Evolutionary conservation across 768 basidiomycete genomes (phyloP), one percentile per base, ranked within the genome.

Genomic region (Hemileccinum impolitum): DNA sequence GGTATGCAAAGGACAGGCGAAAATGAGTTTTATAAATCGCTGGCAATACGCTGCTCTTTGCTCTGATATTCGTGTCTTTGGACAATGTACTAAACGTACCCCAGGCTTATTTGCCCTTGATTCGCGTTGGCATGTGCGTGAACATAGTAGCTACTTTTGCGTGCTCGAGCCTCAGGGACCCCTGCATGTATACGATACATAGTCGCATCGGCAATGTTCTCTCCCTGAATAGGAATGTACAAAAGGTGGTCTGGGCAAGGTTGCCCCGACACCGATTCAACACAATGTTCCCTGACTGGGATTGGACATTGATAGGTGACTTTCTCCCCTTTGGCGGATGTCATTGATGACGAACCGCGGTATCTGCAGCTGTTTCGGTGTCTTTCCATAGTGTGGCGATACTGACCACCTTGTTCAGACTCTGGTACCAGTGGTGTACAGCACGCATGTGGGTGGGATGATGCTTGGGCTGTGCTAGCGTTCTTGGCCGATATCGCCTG

Each of bases 361-460:
- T 13, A 12, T 25, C 18, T 18, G 1, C 35, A 62, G 64, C 39
- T 13, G 19, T 53, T 18, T 50, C 58, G 4, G 42, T 17, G 9
- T 53, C 54, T 30, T 56, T 63, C 36, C 64, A 66, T 21, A 11
- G 55, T 5, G 39, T 53, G 13, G 58, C 64, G 5, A 54, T 66
- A 45, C 23, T 53, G n/a, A 48, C 37, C 2, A 62, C 61, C 11
- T 10, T 59, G 26, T 64, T 66, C 36, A 52, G 63, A 34, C 47
- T 61, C 34, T 55, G 52, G 47, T 66, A 57, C 26, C 43, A 51
- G 40, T 61, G 51, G 58, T 37, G 49, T 38, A 56, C 36, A 17
- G 39, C 25, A 6, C 62, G 39, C 6, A 23, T 64, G 42, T 60
- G 61, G n/a, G 62, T 65, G 63, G 57, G 62, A 64, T 19, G 65